Evolutionary conservation across 371 early-diverging fungal species (phyloP), one percentile per base, ranked within the genome.

Genomic region (Rhizomucor miehei): DNA sequence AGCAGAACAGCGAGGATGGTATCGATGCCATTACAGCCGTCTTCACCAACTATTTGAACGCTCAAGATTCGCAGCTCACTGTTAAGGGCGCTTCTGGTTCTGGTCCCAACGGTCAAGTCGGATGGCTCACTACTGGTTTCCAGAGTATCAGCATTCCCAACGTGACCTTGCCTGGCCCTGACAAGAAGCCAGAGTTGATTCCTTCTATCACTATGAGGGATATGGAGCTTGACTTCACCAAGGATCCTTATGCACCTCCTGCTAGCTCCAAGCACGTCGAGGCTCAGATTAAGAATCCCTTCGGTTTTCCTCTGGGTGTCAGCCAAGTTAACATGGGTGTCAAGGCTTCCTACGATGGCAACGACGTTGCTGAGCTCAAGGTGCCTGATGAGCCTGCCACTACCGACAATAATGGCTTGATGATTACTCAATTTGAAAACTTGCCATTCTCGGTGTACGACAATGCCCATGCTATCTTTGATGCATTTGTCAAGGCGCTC

Each of bases 121-220:
- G 75, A 23, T 84, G 85, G 85, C 65, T 84, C 40, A 73, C 67
- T 25, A 48, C 71, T 44, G 85, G 78, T 25, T 80, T 84, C 71
- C 58, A 70, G 35, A 62, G 77, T 13, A 60, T 84, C 44, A 68
- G 54, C n/a, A 73, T 84, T 39, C 65, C 70, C 46, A 75, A 76
- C 25, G 80, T 82, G 21, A 50, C 72, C 3, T 62, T 84, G 20
- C 63, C 63, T 47, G 63, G 63, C 17, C 63, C 52, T n/a, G 44
- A 38, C 9, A 43, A 50, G 38, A 49, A 51, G 34, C 63, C 63
- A 1, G 47, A 45, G 14, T 25, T 63, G 45, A 63, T 63, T 48
- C 58, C 58, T 25, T 20, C 58, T 20, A 63, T 63, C 44, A 58
- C 64, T 10, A 53, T 83, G 56, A 66, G 79, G 59, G 68, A 79